phyloP scores from a whole-genome alignment of 306 rosid genomes.

The Fragaria iinumae region DNA sequence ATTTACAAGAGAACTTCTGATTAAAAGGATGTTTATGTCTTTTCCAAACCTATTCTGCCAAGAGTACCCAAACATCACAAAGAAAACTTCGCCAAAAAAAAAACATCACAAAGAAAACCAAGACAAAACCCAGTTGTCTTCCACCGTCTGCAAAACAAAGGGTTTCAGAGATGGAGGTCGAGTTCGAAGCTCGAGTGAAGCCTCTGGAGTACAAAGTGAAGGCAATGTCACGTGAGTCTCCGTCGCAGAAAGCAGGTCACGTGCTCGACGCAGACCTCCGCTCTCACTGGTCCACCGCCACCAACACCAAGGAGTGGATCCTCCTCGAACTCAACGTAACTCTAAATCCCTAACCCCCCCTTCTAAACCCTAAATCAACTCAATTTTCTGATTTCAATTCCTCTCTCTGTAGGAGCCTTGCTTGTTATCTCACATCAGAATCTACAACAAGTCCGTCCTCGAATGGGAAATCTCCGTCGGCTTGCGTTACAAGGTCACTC shows the following conservation, averaged over 20 bases:
- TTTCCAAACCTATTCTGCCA: too few relatives aligned
- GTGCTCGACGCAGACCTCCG: constrained; percentile 95
- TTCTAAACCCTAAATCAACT: neutral
- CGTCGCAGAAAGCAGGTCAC: constrained; percentile 72
- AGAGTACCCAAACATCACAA: too few relatives aligned
- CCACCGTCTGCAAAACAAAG: too few relatives aligned
- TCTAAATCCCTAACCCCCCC: neutral
- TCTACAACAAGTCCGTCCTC: constrained; percentile 88
- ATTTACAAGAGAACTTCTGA: too few relatives aligned
- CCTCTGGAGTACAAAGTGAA: constrained; percentile 72
- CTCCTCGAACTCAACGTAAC: constrained; percentile 73
- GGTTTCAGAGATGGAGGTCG: constrained; percentile 54
- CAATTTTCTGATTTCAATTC: neutral
- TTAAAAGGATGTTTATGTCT: too few relatives aligned
- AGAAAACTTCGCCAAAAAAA: too few relatives aligned
- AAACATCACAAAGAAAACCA: too few relatives aligned
- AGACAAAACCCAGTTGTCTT: too few relatives aligned
- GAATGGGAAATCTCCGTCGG: constrained; percentile 98
- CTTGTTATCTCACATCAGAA: constrained; percentile 77
- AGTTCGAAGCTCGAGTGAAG: constrained; percentile 73
- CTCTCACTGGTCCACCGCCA: constrained; percentile 92
- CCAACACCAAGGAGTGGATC: constrained; percentile 96
- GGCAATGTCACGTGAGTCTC: constrained; percentile 81
- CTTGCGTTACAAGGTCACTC: constrained; percentile 82
- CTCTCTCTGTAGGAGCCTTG: constrained; percentile 66